A percentile compares a stretch with the other conserved stretches of the same genome.
phyloP scores from a whole-genome alignment of 495 filamentous ascomycete genomes.

The Xeromyces bisporus region DNA sequence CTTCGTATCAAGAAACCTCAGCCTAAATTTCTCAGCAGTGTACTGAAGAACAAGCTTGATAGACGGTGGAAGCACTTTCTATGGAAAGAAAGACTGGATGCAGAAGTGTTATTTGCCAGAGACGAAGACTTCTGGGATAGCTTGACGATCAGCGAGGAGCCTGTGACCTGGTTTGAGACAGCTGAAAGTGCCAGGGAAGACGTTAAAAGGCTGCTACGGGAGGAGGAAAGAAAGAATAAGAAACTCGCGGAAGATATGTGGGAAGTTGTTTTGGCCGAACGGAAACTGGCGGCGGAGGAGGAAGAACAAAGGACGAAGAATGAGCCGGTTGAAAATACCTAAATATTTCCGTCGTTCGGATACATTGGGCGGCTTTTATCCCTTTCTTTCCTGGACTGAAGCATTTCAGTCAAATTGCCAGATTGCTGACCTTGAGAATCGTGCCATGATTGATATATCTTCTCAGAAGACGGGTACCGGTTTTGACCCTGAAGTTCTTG shows the following conservation, averaged over 20 bases:
- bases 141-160: constrained; percentile 12
- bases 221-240: constrained; percentile 12
- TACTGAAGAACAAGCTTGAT: constrained; percentile 36
- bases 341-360: constrained; percentile 4
- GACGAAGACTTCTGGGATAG: constrained; percentile 45
- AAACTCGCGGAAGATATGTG: constrained; percentile 24
- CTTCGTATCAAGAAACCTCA: constrained; percentile 57
- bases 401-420: too few relatives aligned
- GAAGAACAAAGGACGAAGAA: constrained; percentile 9
- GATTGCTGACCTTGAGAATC: too few relatives aligned
- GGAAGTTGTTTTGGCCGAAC: constrained; percentile 26
- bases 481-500: too few relatives aligned
- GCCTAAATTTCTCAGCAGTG: constrained; percentile 34
- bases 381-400: too few relatives aligned
- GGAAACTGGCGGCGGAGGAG: constrained; percentile 19
- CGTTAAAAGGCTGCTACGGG: constrained; percentile 8
- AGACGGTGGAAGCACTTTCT: constrained; percentile 21
- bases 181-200: constrained; percentile 7
- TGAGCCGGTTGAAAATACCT: too few relatives aligned
- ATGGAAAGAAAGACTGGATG: constrained; percentile 14
- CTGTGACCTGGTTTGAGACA: constrained; percentile 11
- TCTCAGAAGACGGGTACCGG: too few relatives aligned
- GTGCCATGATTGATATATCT: too few relatives aligned
- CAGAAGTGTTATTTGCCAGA: constrained; percentile 24
- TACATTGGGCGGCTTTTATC: too few relatives aligned